Evolutionary conservation across 345 rosid species (phyloP), one percentile per base, ranked within the genome.

Genomic region (Eucalyptus erythrocorys): DNA sequence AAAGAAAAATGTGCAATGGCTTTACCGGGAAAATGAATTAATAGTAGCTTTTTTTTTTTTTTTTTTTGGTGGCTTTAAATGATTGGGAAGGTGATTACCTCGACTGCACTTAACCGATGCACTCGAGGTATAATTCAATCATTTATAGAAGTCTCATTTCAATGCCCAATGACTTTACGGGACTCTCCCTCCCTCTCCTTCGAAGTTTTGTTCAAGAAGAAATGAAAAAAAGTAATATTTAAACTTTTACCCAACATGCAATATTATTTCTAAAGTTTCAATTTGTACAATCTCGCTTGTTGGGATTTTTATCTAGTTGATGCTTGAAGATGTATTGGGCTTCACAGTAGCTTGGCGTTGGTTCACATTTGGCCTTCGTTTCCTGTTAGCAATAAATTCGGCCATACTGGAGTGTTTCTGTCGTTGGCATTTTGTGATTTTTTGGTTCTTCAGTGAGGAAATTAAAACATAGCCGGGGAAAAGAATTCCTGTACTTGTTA

Each of bases 211-310:
- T 48, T 48, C 50, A 5, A 48, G 16, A 0, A 13, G 0, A 14
- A 48, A 48, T 0, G n/a, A 2, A 48, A 1, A 48, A 48, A 48
- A 48, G 5, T 48, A 6, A 2, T 5, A 0, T 48, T 48, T 14
- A 17, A 5, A 48, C 17, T 48, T 48, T 48, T 48, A 48, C 6
- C 6, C 2, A 48, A 13, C 0, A 0, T 48, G 16, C 5, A 48
- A 13, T 48, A 0, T 48, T 1, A 48, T 13, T 13, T 0, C 1
- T 48, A 48, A 48, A 0, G 0, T 48, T 48, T 48, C 1, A 13
- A 48, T 13, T 48, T 48, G 1, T 48, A 2, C 68, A 59, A 59
- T 59, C 68, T 59, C 32, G 7, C 32, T 27, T 59, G 68, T 6
- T 59, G 8, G 68, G 15, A 27, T 59, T 59, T 12, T 59, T 13